These are phyloP conservation scores for Sporothrix humicola DNA, from an alignment of 2,329 filamentous ascomycete species.

Conservation along the genomic window DNA sequence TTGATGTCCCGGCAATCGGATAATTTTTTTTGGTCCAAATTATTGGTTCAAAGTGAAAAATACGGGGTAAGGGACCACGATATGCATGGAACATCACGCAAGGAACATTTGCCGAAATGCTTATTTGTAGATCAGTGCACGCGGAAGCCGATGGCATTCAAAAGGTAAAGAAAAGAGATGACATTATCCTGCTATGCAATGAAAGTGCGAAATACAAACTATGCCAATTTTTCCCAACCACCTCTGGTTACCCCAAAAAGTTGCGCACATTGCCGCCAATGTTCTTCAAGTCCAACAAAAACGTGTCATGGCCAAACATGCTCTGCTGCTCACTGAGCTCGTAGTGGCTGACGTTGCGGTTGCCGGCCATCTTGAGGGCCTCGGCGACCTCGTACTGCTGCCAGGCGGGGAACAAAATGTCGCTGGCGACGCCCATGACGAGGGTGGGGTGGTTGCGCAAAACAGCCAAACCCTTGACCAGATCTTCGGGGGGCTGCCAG, in stretches of 20 bases:
- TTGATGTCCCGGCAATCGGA: conserved; percentile 23
- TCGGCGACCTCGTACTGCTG: conserved; percentile 94
- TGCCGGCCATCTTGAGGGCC: conserved; percentile 77
- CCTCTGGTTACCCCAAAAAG: conserved; percentile 67
- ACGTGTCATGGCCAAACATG: conserved; percentile 95
- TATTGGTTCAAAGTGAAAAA: background rate
- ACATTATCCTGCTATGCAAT: background rate
- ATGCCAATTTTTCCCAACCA: background rate
- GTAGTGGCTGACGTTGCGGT: conserved; percentile 80
- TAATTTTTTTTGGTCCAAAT: background rate
- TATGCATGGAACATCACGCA: background rate
- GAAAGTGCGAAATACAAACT: background rate
- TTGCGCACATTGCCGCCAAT: conserved; percentile 82
- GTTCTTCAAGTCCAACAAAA: conserved; percentile 88
- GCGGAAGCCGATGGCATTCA: background rate
- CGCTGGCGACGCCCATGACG: conserved; percentile 91
- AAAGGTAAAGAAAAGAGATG: background rate
- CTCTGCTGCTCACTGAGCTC: conserved; percentile 95
- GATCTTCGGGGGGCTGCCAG: conserved; percentile 72
- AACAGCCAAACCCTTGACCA: conserved; percentile 74
- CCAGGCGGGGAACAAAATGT: conserved; percentile 97
- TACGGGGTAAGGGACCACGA: background rate
- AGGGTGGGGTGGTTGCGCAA: conserved; percentile 80
- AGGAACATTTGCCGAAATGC: background rate
- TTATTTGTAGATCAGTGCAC: background rate